Evolutionary conservation across 306 rosid species (phyloP).

Genomic region (Carpinus fangiana): DNA sequence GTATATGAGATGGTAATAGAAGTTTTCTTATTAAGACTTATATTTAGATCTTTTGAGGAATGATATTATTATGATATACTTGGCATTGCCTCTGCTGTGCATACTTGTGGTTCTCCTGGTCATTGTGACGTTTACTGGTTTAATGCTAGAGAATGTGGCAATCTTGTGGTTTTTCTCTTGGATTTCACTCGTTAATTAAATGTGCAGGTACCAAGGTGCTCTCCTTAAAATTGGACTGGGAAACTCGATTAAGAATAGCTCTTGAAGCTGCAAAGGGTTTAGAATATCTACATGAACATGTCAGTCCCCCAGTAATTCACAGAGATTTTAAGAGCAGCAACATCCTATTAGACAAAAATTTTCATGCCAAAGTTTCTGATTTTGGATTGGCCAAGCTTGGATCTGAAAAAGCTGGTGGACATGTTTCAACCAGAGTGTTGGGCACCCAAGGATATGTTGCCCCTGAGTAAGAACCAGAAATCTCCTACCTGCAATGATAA

Average conservation of each 20-base stretch:
- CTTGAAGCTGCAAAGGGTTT: conserved; percentile 94
- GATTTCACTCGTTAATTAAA: background rate
- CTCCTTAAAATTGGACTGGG: conserved; percentile 73
- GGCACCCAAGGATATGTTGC: conserved; percentile 97
- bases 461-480: conserved; percentile 66
- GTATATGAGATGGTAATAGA: background rate
- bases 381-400: conserved; percentile 94
- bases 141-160: conserved; percentile 19
- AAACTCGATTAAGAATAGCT: conserved; percentile 81
- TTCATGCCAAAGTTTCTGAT: conserved; percentile 94
- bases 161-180: conserved; percentile 8
- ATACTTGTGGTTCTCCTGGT: background rate
- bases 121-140: background rate
- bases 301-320: conserved; percentile 88
- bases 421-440: conserved; percentile 89
- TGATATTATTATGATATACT: background rate
- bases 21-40: background rate
- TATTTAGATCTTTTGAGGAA: background rate
- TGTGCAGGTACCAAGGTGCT: conserved; percentile 51
- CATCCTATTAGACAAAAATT: conserved; percentile 73
- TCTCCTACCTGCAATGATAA: conserved; percentile 17
- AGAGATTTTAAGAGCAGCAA: conserved; percentile 98
- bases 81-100: background rate
- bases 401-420: conserved; percentile 90
- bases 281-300: conserved; percentile 94